Conservation (phyloP, 495 filamentous ascomycete genomes). For the Aspergillus egyptiacus region DNA sequence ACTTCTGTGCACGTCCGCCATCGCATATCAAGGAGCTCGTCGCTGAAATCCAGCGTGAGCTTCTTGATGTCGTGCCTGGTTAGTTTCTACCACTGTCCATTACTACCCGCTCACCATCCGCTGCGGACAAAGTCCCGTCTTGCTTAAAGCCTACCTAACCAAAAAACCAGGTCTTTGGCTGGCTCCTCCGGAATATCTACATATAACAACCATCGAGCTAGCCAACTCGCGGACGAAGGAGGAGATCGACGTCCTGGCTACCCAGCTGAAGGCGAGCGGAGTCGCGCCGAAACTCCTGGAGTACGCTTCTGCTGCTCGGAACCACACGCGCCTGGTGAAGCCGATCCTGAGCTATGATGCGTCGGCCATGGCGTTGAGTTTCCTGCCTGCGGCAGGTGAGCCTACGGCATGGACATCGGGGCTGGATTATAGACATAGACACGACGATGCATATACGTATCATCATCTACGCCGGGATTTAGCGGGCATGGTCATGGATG, state of each 20-base stretch:
- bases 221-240: slow-evolving; percentile 58
- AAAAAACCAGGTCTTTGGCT: slow-evolving; percentile 66
- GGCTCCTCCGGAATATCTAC: slow-evolving; percentile 68
- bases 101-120: too few species aligned
- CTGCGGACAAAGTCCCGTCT: too few species aligned
- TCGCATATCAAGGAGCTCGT: slow-evolving; percentile 60
- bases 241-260: slow-evolving; percentile 56
- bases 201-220: slow-evolving; percentile 82
- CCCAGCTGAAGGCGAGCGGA: slow-evolving; percentile 43
- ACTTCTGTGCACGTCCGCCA: slow-evolving; percentile 83
- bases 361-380: slow-evolving; percentile 76
- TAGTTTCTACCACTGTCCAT: too few species aligned
- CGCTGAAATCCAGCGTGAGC: slow-evolving; percentile 56
- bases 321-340: slow-evolving; percentile 68
- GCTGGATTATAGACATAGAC: slow-evolving; percentile 16
- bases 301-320: slow-evolving; percentile 47
- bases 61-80: slow-evolving; percentile 62
- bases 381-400: slow-evolving; percentile 65
- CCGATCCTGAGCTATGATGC: slow-evolving; percentile 81
- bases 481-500: slow-evolving; percentile 49
- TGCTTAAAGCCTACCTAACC: background rate
- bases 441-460: slow-evolving; percentile 66
- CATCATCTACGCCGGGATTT: slow-evolving; percentile 84
- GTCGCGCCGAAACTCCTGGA: slow-evolving; percentile 50
- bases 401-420: slow-evolving; percentile 15